Evolutionary conservation across 108 stramenopile genomes (phyloP).

Genomic region (Fragilariopsis cylindrus): DNA sequence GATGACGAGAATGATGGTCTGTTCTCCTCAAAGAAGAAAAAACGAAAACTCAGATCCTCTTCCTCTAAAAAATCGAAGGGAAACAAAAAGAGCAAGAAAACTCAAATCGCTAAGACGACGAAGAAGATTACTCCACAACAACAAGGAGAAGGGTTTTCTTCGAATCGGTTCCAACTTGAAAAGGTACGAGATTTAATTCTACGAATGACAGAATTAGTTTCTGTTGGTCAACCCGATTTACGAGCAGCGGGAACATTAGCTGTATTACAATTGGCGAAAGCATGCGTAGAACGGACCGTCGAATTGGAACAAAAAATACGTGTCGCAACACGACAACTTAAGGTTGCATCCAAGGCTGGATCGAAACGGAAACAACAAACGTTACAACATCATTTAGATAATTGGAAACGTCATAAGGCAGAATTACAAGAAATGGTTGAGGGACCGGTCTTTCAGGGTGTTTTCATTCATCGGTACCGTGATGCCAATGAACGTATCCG

Average conservation of each 20-base stretch:
- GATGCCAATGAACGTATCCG: slow-evolving; percentile 81
- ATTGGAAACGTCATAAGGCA: slow-evolving; percentile 51
- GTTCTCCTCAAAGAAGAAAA: background rate
- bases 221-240: slow-evolving; percentile 84
- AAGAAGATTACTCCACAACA: background rate
- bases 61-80: background rate
- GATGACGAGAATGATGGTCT: background rate
- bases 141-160: slow-evolving; percentile 8
- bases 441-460: slow-evolving; percentile 53
- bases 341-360: slow-evolving; percentile 38
- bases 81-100: slow-evolving; percentile 1
- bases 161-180: slow-evolving; percentile 69
- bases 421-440: slow-evolving; percentile 68
- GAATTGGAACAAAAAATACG: slow-evolving; percentile 47
- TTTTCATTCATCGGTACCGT: slow-evolving; percentile 81
- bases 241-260: slow-evolving; percentile 67
- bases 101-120: background rate
- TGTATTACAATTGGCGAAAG: slow-evolving; percentile 58
- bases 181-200: slow-evolving; percentile 54
- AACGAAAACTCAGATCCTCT: background rate
- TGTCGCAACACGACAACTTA: slow-evolving; percentile 54
- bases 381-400: slow-evolving; percentile 54
- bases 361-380: slow-evolving; percentile 46
- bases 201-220: slow-evolving; percentile 62
- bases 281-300: slow-evolving; percentile 59